Base-by-base conservation (phyloP, 768 basidiomycete species). In the Suillus decipiens region DNA sequence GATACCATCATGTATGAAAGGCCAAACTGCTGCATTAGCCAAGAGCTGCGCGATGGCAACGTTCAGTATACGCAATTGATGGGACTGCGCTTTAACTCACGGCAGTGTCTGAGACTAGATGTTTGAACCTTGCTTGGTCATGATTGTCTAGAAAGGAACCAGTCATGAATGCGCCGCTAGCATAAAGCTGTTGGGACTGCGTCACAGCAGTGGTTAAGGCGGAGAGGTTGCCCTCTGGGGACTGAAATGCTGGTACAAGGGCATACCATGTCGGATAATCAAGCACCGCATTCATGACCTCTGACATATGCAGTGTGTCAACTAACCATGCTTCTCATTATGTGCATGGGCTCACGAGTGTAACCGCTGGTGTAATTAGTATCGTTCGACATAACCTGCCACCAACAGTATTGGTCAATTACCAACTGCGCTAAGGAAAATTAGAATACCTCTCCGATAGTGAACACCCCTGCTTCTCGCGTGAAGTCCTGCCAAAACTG, bases 81-180 rank as follows among this genome's bases (percentile, higher is more conserved):
- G 28, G 24, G 34, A 37, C 33, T 28, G 17, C 5, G 9, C 31
- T 17, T 14, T 8, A n/a, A 72, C 79, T 33, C 68, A 81, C 80
- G 61, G 77, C 75, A 2, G 73, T 68, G 66, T 85, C 84, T 36
- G 72, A 71, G 17, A 80, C 80, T 47, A 77, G 51, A 6, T 79
- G 80, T 37, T 71, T 72, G 63, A 85, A 82, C 19, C 84, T 79
- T 11, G 84, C 80, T 60, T 84, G 78, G 66, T 85, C 84, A 56
- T 85, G 84, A 68, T 85, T 85, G 70, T 85, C 84, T 48, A 85
- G 72, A 73, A 85, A 85, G 7, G 80, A 76, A 10, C 79, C 84
- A 0, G 77, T 76, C 69, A 75, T 73, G 66, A 80, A 78, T 39
- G 74, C 60, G 31, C 82, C 79, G 36, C 75, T 73, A 50, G 77